Base-by-base conservation (phyloP, 106 monocot species). In the Platanthera zijinensis region DNA sequence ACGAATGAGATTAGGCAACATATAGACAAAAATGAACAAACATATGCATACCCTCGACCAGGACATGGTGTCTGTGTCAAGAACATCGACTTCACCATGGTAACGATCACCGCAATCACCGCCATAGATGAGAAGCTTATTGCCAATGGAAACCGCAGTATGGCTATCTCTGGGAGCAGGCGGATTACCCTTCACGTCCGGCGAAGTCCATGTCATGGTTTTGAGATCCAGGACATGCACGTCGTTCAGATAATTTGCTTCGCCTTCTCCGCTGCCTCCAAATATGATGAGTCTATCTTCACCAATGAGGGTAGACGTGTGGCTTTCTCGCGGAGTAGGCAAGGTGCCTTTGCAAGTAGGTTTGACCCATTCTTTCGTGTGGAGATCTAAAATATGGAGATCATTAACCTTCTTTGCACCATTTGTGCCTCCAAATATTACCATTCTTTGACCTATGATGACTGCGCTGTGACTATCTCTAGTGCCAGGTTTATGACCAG, bases 31-130 rank as follows among this genome's bases (percentile, higher is more conserved):
- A 74, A 54, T 45, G 39, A 45, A 56, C 21, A 15, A 10, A 18
- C 51, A 51, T 32, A 32, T n/a, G 1, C 77, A 76, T 85, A 96
- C 95, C 87, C 87, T 86, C 19, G 92, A 89, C 95, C 95, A 96
- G 73, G 84, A 76, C 81, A 96, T 82, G 50, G 79, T 82, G 14
- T 90, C 88, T 51, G 84, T 69, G 69, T 96, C 92, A 52, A 96
- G 87, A 69, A 92, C 83, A 75, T 96, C 95, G 19, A 96, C 90
- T 63, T 92, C 95, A 2, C 92, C 95, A 15, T 90, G 87, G 54
- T 96, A 96, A 12, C 85, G 90, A 59, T 92, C 92, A 8, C 92
- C 95, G 50, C 95, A 96, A 68, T 96, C 95, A 10, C 95, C 95
- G 15, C 95, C 95, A 49, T 89, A 96, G 7, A 96, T 77, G 12